phyloP scores from a whole-genome alignment of 2,329 filamentous ascomycete genomes.

The Colletotrichum tanaceti region DNA sequence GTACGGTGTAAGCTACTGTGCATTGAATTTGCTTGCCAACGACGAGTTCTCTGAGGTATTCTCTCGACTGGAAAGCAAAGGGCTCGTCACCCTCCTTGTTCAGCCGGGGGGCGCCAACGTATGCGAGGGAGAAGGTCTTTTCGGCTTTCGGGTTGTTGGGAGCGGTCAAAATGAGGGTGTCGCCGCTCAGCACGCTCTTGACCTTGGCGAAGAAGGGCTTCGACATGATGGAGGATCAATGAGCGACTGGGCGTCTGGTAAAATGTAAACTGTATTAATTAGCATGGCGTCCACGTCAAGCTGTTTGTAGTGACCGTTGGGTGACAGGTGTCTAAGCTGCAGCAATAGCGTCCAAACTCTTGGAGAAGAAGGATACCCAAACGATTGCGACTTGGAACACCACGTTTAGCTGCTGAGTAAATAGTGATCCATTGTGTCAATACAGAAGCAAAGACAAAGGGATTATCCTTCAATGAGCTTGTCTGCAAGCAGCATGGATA shows the following conservation, averaged over 20 bases:
- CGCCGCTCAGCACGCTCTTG: slow-evolving; percentile 94
- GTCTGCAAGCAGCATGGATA: slow-evolving; percentile 29
- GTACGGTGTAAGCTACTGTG: slow-evolving; percentile 87
- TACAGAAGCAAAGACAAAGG: background rate
- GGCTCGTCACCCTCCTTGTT: slow-evolving; percentile 91
- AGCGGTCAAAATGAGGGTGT: slow-evolving; percentile 87
- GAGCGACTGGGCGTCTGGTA: slow-evolving; percentile 25
- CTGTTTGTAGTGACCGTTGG: slow-evolving; percentile 17
- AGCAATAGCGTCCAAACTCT: too few species aligned
- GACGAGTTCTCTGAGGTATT: slow-evolving; percentile 84
- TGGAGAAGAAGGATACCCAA: background rate
- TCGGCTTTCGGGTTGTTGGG: slow-evolving; percentile 85
- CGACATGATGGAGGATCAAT: slow-evolving; percentile 54
- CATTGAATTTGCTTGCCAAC: slow-evolving; percentile 91
- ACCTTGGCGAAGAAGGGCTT: slow-evolving; percentile 77
- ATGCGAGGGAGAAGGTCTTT: slow-evolving; percentile 89
- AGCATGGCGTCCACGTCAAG: slow-evolving; percentile 11
- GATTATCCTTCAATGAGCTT: background rate
- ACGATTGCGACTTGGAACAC: background rate
- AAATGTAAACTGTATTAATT: slow-evolving; percentile 15
- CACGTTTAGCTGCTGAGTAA: background rate
- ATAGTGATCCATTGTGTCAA: background rate
- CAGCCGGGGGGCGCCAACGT: slow-evolving; percentile 88
- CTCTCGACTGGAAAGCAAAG: slow-evolving; percentile 93
- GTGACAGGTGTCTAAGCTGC: background rate